phyloP scores from a whole-genome alignment of 768 basidiomycete genomes.

The Hysterangium stoloniferum region DNA sequence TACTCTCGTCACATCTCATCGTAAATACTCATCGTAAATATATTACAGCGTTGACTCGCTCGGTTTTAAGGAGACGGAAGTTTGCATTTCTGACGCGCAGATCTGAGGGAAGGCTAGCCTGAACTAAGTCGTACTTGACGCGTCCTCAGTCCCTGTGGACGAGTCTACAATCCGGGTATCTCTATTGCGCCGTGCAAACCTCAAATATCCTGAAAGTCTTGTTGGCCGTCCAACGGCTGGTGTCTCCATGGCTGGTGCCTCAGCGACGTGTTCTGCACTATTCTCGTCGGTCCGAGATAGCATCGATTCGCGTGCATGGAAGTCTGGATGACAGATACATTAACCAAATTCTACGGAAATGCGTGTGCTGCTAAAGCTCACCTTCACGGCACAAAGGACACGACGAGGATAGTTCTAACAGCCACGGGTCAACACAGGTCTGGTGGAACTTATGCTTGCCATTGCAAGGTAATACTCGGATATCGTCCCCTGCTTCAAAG shows the following conservation, averaged over 20 bases:
- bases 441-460: slow-evolving; percentile 88
- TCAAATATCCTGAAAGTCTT: slow-evolving; percentile 17
- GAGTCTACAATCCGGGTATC: too few species aligned
- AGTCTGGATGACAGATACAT: slow-evolving; percentile 33
- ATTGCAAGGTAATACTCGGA: slow-evolving; percentile 86
- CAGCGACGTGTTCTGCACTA: neutral
- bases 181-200: slow-evolving; percentile 12
- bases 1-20: too few species aligned
- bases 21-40: too few species aligned
- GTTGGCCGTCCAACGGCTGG: too few species aligned
- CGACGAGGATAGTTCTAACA: slow-evolving; percentile 80
- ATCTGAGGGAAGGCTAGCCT: too few species aligned
- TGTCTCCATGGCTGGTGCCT: neutral
- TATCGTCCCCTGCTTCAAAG: slow-evolving; percentile 89
- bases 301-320: slow-evolving; percentile 54
- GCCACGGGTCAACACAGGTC: slow-evolving; percentile 87
- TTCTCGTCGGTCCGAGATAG: slow-evolving; percentile 30
- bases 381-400: slow-evolving; percentile 93
- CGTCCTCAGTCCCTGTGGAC: too few species aligned
- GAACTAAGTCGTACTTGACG: too few species aligned
- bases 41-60: too few species aligned
- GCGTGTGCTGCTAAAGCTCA: slow-evolving; percentile 22
- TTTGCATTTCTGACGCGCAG: too few species aligned
- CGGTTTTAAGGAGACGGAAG: too few species aligned
- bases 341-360: neutral